Conservation (phyloP, 805 yeast genomes). For the Saccharomycopsis sp. region DNA sequence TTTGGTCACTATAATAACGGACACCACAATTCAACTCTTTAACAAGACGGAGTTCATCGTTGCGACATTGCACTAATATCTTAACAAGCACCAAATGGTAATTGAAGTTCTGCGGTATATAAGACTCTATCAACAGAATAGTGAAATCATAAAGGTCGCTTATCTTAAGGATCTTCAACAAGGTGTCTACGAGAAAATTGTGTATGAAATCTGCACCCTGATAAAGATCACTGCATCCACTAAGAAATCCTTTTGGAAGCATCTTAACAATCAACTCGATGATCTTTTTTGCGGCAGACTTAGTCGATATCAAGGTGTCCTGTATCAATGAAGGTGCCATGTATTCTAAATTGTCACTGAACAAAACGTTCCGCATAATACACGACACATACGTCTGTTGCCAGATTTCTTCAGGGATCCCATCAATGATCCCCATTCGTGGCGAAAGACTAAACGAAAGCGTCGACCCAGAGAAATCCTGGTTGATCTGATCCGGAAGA, state of each 20-base stretch:
- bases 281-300: slow-evolving; percentile 32
- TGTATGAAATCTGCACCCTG: slow-evolving; percentile 34
- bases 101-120: slow-evolving; percentile 12
- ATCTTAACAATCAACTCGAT: slow-evolving; percentile 35
- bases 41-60: slow-evolving; percentile 15
- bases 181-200: slow-evolving; percentile 49
- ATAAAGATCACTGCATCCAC: slow-evolving; percentile 37
- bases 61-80: slow-evolving; percentile 6
- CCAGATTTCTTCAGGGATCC: slow-evolving; percentile 42
- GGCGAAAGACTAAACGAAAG: neutral
- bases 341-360: slow-evolving; percentile 46
- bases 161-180: slow-evolving; percentile 36
- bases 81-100: slow-evolving; percentile 16
- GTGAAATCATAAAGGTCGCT: slow-evolving; percentile 36
- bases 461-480: neutral
- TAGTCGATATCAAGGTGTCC: slow-evolving; percentile 37
- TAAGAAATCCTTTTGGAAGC: slow-evolving; percentile 41
- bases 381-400: slow-evolving; percentile 54
- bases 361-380: slow-evolving; percentile 47
- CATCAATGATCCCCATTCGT: slow-evolving; percentile 20
- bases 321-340: slow-evolving; percentile 55
- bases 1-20: slow-evolving; percentile 3
- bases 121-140: slow-evolving; percentile 31
- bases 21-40: slow-evolving; percentile 16
- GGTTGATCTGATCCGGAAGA: neutral